Evolutionary conservation across 441 rosid species (phyloP).

Genomic region (Populus hybrid): DNA sequence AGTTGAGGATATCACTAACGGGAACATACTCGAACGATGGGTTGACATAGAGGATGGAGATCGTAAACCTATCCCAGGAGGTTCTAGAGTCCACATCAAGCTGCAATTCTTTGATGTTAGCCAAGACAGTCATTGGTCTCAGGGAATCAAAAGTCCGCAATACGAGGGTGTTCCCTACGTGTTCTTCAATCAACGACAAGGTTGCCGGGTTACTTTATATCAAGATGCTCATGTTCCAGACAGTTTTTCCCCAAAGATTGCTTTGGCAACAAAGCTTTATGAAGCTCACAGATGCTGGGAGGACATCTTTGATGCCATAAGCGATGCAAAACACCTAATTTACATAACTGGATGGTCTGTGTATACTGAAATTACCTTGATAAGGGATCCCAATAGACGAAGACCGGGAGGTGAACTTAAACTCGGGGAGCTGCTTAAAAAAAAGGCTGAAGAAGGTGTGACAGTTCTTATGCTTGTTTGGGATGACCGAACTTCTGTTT

Average conservation of each 20-base stretch:
- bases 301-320: slow-evolving; percentile 80
- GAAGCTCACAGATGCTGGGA: slow-evolving; percentile 93
- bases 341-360: slow-evolving; percentile 98
- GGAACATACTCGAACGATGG: slow-evolving; percentile 69
- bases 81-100: slow-evolving; percentile 72
- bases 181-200: slow-evolving; percentile 72
- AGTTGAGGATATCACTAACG: slow-evolving; percentile 56
- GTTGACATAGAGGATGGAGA: slow-evolving; percentile 64
- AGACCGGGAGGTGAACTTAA: slow-evolving; percentile 64
- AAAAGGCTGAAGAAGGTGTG: slow-evolving; percentile 83
- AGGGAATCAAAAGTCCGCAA: slow-evolving; percentile 54
- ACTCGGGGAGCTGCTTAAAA: slow-evolving; percentile 83
- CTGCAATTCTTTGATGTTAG: slow-evolving; percentile 55
- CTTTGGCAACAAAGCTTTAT: slow-evolving; percentile 56
- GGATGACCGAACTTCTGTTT: slow-evolving; percentile 89
- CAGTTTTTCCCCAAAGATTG: slow-evolving; percentile 55
- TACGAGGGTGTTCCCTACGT: slow-evolving; percentile 78
- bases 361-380: slow-evolving; percentile 63
- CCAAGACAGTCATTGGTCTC: slow-evolving; percentile 55
- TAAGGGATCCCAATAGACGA: slow-evolving; percentile 70
- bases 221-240: slow-evolving; percentile 93
- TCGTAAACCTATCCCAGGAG: slow-evolving; percentile 47
- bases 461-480: slow-evolving; percentile 78
- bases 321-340: slow-evolving; percentile 65
- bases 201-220: slow-evolving; percentile 77